These are phyloP conservation scores for Boletus rufocinnamomeus DNA, from an alignment of 768 basidiomycete species.

Conservation along the genomic window DNA sequence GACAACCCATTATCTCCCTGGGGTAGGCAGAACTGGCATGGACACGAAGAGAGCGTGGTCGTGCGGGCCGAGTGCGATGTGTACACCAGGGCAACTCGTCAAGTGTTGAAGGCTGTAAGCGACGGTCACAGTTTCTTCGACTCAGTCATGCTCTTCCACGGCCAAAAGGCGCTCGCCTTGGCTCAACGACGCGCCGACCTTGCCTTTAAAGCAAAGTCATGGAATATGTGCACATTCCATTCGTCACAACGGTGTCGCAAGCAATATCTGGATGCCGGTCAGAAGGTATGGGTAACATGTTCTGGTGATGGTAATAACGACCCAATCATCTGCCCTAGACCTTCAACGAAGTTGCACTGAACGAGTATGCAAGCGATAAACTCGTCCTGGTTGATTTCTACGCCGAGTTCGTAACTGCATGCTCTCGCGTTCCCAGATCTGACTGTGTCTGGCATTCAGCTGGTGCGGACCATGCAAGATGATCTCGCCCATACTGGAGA, in stretches of 20 bases:
- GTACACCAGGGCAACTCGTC: not conserved
- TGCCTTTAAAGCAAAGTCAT: constrained; percentile 26
- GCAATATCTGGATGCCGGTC: constrained; percentile 49
- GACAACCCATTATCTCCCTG: not conserved
- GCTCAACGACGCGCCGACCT: constrained; percentile 9
- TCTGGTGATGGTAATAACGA: not conserved
- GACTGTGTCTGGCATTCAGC: constrained; percentile 37
- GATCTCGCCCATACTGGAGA: constrained; percentile 70
- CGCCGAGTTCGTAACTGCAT: constrained; percentile 60
- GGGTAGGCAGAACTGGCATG: not conserved
- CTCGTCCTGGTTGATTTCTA: constrained; percentile 78
- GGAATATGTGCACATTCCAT: constrained; percentile 38
- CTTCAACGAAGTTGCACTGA: constrained; percentile 36
- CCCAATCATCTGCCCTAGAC: constrained; percentile 30
- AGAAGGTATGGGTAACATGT: constrained; percentile 37
- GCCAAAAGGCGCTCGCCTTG: constrained; percentile 3
- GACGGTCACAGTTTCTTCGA: not conserved
- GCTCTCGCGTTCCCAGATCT: constrained; percentile 2
- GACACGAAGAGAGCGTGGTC: not conserved
- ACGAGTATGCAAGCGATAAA: constrained; percentile 42
- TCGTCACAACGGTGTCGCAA: constrained; percentile 34
- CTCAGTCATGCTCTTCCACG: constrained; percentile 19
- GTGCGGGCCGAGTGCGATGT: not conserved
- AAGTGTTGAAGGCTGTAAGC: not conserved
- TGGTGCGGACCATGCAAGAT: constrained; percentile 80